Conservation (phyloP, 1,139 yeast genomes). For the Suzukiozyma palmioleophila region DNA sequence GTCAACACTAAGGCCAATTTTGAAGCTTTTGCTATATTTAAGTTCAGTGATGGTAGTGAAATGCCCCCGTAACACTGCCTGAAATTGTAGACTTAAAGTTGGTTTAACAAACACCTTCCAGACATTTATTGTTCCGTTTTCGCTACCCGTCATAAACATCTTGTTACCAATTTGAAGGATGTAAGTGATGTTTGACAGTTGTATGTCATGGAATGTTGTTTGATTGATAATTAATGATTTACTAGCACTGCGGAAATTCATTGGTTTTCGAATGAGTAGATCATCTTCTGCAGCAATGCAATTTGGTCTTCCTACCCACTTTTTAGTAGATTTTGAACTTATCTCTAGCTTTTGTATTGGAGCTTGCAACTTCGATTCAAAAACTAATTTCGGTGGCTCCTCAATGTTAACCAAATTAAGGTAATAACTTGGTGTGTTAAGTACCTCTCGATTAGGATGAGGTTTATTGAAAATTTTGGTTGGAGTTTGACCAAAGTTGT, state of each 20-base stretch:
- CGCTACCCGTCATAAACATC: conserved; percentile 48
- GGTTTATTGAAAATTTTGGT: conserved; percentile 59
- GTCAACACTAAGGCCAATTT: conserved; percentile 51
- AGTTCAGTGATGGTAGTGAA: conserved; percentile 36
- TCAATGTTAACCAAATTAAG: conserved; percentile 19
- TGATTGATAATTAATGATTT: conserved; percentile 42
- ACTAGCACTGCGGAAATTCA: conserved; percentile 20
- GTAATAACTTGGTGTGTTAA: conserved; percentile 32
- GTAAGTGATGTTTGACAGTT: conserved; percentile 29
- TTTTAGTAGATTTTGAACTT: conserved; percentile 24
- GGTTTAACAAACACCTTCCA: conserved; percentile 44
- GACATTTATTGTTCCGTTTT: conserved; percentile 51
- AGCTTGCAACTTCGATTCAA: conserved; percentile 31
- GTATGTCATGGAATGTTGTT: conserved; percentile 38
- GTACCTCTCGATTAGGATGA: conserved; percentile 50
- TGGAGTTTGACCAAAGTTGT: conserved; percentile 90
- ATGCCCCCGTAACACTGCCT: conserved; percentile 54
- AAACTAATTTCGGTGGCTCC: conserved; percentile 24
- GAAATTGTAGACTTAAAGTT: conserved; percentile 32
- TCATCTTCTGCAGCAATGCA: conserved; percentile 37
- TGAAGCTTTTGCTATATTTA: conserved; percentile 45
- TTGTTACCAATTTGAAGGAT: conserved; percentile 35
- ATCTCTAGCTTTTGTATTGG: conserved; percentile 40
- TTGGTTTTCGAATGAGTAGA: conserved; percentile 33
- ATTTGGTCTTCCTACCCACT: conserved; percentile 46